Evolutionary conservation across 1,139 yeast genomes (phyloP).

Genomic region (Yamadazyma siamensis): DNA sequence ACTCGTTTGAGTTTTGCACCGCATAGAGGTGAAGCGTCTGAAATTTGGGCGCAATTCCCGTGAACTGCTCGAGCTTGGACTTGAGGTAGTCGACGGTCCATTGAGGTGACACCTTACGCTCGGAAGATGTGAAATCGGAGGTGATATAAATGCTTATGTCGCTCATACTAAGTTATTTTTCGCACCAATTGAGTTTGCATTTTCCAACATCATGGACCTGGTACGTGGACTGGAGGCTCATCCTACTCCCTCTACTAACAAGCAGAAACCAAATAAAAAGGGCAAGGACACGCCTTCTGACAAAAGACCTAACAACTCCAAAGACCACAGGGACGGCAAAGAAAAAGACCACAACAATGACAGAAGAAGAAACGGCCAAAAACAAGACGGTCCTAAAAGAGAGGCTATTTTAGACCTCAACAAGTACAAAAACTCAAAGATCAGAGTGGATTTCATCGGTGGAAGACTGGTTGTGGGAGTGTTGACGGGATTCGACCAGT

Average conservation of each 20-base stretch:
- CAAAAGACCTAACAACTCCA: no score
- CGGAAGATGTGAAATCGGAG: constrained; percentile 67
- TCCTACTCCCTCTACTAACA: constrained; percentile 1
- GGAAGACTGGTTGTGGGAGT: constrained; percentile 78
- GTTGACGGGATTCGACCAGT: constrained; percentile 85
- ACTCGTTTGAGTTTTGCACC: constrained; percentile 15
- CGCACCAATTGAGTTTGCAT: no score
- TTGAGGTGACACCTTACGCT: constrained; percentile 60
- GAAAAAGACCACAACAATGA: no score
- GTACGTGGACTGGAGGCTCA: not conserved
- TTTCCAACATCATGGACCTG: not conserved
- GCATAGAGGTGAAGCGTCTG: constrained; percentile 47
- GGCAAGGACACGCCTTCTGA: no score
- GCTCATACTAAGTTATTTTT: no score
- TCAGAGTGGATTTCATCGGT: constrained; percentile 82
- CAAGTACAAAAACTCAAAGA: constrained; percentile 68
- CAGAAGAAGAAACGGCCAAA: constrained; percentile 32
- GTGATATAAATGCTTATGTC: constrained; percentile 59
- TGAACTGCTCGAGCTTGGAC: constrained; percentile 60
- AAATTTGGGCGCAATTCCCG: constrained; percentile 68
- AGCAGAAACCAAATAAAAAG: not conserved
- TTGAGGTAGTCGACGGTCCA: constrained; percentile 62
- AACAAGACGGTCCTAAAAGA: constrained; percentile 75
- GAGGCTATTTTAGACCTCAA: constrained; percentile 86
- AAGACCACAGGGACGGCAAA: constrained; percentile 3